Conservation (phyloP, 2,329 filamentous ascomycete species). For the Sporothrix sp. region DNA sequence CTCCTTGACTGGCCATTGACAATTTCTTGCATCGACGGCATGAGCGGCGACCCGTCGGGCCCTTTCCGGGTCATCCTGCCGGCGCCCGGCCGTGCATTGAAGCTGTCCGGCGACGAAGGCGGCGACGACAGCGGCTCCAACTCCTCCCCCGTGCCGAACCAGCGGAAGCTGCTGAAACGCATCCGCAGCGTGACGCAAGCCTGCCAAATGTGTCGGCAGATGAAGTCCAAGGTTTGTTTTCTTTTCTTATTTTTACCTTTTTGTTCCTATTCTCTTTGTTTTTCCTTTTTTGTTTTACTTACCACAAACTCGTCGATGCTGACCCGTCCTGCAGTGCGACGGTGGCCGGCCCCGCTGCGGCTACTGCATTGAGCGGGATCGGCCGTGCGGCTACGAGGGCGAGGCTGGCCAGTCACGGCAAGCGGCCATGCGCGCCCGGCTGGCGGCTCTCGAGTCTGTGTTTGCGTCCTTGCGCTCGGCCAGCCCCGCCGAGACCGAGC, state of each 20-base stretch:
- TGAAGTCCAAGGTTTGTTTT: slow-evolving; percentile 21
- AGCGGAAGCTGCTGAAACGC: slow-evolving; percentile 11
- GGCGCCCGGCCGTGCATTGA: slow-evolving; percentile 4
- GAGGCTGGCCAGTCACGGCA: slow-evolving; percentile 25
- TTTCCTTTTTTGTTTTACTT: background rate
- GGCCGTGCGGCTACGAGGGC: slow-evolving; percentile 25
- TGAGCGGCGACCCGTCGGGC: slow-evolving; percentile 6
- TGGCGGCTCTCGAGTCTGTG: slow-evolving; percentile 23
- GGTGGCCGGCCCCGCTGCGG: slow-evolving; percentile 24
- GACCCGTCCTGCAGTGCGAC: slow-evolving; percentile 22
- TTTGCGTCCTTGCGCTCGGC: slow-evolving; percentile 20
- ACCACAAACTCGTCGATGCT: background rate
- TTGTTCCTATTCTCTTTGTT: no score
- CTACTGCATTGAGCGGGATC: slow-evolving; percentile 21
- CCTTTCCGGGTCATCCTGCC: slow-evolving; percentile 16
- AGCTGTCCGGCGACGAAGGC: background rate
- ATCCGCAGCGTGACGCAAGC: slow-evolving; percentile 22
- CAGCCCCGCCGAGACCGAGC: slow-evolving; percentile 20
- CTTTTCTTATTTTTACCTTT: background rate
- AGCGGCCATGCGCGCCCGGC: slow-evolving; percentile 23
- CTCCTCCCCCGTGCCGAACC: background rate
- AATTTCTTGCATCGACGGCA: no score
- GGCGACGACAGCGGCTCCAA: slow-evolving; percentile 2
- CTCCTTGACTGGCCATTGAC: no score
- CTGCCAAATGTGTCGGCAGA: slow-evolving; percentile 22